Percentiles rank a stretch among this genome's conserved stretches.
Evolutionary conservation across 2,329 filamentous ascomycete species (phyloP).

Genomic region (Diaporthe sp.): DNA sequence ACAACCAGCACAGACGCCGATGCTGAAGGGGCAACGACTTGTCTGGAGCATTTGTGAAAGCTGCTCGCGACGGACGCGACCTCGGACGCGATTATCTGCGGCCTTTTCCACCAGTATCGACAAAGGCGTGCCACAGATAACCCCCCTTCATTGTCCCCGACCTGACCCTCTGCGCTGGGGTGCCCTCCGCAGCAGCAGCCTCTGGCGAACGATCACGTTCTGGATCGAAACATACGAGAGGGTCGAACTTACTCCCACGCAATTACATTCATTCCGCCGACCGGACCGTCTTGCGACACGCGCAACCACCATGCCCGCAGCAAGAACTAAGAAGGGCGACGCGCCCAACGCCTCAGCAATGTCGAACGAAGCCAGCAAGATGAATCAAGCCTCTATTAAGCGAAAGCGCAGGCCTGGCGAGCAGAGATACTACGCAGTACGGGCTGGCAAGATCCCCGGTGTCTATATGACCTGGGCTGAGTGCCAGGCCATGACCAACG

Average conservation of each 20-base stretch:
- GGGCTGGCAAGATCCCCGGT: conserved; percentile 65
- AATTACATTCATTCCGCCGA: not conserved
- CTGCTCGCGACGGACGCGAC: conserved; percentile 16
- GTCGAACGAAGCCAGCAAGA: conserved; percentile 18
- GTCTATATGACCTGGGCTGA: conserved; percentile 72
- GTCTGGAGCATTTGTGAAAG: conserved; percentile 20
- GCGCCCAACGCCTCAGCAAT: not conserved
- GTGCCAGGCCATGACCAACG: conserved; percentile 69
- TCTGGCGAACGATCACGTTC: conserved; percentile 22
- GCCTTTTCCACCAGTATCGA: not conserved
- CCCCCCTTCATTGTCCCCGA: not conserved
- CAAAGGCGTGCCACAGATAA: not conserved
- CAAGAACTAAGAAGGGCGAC: conserved; percentile 23
- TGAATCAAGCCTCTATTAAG: conserved; percentile 44
- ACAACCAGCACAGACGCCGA: conserved; percentile 21
- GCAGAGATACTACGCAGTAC: conserved; percentile 73
- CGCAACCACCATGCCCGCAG: conserved; percentile 31
- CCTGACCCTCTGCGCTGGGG: not conserved
- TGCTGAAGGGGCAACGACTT: conserved; percentile 23
- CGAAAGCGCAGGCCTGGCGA: conserved; percentile 55
- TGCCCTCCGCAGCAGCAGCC: not conserved
- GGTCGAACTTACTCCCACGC: not conserved
- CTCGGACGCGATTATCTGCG: not conserved
- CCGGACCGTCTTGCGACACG: conserved; percentile 25
- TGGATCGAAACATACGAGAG: conserved; percentile 12